phyloP scores from a whole-genome alignment of 2,329 filamentous ascomycete species.

The Drechmeria coniospora region DNA sequence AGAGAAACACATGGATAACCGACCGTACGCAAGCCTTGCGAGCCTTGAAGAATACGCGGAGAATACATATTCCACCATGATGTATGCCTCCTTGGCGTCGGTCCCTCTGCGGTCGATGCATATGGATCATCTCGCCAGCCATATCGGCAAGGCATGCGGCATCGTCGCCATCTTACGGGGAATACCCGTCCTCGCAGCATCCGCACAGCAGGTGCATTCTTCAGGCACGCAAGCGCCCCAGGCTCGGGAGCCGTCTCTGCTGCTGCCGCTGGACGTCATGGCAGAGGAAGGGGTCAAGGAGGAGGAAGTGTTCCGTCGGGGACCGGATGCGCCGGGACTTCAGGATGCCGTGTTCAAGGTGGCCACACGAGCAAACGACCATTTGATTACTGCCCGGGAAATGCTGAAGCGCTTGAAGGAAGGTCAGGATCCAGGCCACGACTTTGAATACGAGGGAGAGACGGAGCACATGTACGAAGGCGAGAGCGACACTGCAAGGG shows the following conservation, averaged over 20 bases:
- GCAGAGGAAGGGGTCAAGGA: constrained; percentile 65
- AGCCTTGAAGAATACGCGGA: constrained; percentile 80
- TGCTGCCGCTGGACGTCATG: constrained; percentile 83
- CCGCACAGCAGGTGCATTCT: constrained; percentile 33
- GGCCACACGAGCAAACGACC: constrained; percentile 86
- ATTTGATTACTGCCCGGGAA: constrained; percentile 82
- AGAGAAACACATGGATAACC: constrained; percentile 69
- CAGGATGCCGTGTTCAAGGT: constrained; percentile 84
- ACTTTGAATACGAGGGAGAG: constrained; percentile 76
- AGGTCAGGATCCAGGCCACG: constrained; percentile 63
- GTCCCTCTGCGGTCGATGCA: constrained; percentile 69
- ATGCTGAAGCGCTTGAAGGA: constrained; percentile 72
- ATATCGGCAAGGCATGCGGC: constrained; percentile 86
- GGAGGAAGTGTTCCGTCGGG: constrained; percentile 75
- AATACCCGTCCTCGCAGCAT: constrained; percentile 72
- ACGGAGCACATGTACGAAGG: constrained; percentile 42
- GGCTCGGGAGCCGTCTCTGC: constrained; percentile 38
- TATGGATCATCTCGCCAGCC: constrained; percentile 82
- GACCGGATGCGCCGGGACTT: constrained; percentile 62
- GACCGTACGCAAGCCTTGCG: constrained; percentile 59
- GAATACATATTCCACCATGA: constrained; percentile 82
- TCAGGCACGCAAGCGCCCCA: constrained; percentile 20
- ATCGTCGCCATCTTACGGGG: constrained; percentile 79
- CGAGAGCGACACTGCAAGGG: constrained; percentile 20
- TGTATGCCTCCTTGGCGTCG: constrained; percentile 73